Evolutionary conservation across 2,329 filamentous ascomycete species (phyloP), one percentile per base, ranked within the genome.

Genomic region (Hymenoscyphus salicellus): DNA sequence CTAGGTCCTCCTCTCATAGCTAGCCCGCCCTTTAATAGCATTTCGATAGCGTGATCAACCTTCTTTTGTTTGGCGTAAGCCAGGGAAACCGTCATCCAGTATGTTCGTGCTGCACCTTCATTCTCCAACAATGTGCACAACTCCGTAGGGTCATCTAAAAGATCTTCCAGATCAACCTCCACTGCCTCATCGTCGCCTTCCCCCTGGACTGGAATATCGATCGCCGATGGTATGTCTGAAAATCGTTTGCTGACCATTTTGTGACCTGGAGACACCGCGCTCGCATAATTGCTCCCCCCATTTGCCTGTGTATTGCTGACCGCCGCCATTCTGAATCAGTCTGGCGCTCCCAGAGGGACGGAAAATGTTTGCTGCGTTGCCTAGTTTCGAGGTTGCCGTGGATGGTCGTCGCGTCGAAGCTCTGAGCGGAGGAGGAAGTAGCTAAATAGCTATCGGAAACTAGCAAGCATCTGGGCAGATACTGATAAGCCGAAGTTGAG

Each of bases 31-130:
- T 88, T 87, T 59, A 88, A 86, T 70, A 89, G 80, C 81, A 89
- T 88, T 77, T 89, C 87, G 72, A 89, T 89, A 64, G 87, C 86
- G 79, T 95, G 91, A 75, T 97, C 93, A 67, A 95, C 86, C 79
- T 96, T 96, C 75, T 89, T 89, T 79, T 97, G 92, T 80, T 98
- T 99, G 49, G 95, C 94, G 75, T 99, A 99, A 58, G 94, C 94
- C 65, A 98, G 84, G 52, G 96, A 91, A 70, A 98, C 95, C n/a
- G 92, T 94, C 83, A 99, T 94, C 96, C 96, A 99, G 72, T 96
- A 96, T 61, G 89, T 92, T 73, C 94, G 93, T 43, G 92, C 90
- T 17, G 93, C 93, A 74, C 89, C 88, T 78, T 99, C 96, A 74
- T 95, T 96, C 79, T 99, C 94, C 68, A 99, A 87, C 60, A 99